A percentile compares a stretch with the other conserved stretches of the same genome.
These are phyloP conservation scores for Eutrema salsugineum DNA, from an alignment of 441 rosid species.

Conservation along the genomic window DNA sequence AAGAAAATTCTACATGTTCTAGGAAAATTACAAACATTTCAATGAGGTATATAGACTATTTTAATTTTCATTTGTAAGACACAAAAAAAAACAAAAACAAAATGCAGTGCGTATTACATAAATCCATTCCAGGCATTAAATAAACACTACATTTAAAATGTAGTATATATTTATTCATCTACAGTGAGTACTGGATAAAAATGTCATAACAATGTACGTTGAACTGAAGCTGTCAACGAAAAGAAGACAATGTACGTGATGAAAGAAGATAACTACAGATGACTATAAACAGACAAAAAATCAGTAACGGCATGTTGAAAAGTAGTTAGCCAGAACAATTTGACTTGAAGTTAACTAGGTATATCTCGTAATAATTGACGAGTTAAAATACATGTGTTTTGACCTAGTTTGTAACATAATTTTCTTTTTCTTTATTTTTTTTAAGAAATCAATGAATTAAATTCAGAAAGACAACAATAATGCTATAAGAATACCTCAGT, in stretches of 20 bases:
- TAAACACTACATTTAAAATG: not conserved
- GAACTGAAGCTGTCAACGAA: not conserved
- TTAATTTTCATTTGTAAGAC: not conserved
- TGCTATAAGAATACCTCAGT: too few species aligned
- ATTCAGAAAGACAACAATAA: too few species aligned
- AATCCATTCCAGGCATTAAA: not conserved
- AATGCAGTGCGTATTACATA: not conserved
- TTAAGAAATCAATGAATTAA: too few species aligned
- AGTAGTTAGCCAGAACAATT: not conserved
- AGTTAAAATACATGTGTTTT: not conserved
- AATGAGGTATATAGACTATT: not conserved
- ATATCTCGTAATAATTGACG: not conserved
- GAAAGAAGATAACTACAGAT: not conserved
- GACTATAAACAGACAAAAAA: not conserved
- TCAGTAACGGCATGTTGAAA: not conserved
- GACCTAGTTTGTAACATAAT: not conserved
- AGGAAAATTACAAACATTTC: not conserved
- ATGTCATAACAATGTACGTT: not conserved
- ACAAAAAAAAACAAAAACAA: too few species aligned
- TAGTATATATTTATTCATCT: not conserved
- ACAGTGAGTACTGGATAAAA: not conserved
- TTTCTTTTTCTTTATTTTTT: not conserved
- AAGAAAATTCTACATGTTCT: slow-evolving; percentile 8
- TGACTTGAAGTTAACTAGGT: not conserved
- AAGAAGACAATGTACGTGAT: not conserved